Base-by-base conservation (phyloP, 192 early-diverging fungal genomes). In the Umbelopsis sp. region DNA sequence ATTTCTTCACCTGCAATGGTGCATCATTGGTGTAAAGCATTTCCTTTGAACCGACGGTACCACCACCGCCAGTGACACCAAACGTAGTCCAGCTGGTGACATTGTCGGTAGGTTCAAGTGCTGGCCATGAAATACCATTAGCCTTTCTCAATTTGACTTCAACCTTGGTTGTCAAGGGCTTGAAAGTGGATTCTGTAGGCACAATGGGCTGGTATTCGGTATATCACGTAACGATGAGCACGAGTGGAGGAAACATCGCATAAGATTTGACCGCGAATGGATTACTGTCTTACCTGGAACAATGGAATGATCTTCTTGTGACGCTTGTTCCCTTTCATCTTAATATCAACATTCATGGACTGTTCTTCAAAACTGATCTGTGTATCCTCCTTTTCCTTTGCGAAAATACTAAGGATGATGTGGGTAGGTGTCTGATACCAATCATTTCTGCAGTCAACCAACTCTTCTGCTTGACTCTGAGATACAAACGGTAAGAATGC, bases 361-460 rank as follows among this genome's bases (percentile, higher is more conserved):
- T 71, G 45, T 5, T 54, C 29, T 22, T 50, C 44, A 79, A 98
- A 95, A 69, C 73, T 73, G n/a, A 97, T 84, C 34, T 79, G 80
- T 43, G 95, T 93, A 10, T 81, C 69, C 45, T 85, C 84, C 73
- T 86, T 88, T 74, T 97, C 95, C 78, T 98, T 98, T 7, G 95
- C 96, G 83, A 95, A 99, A 51, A 99, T 85, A 29, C 92, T 94
- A 45, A 98, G 79, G 70, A 94, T 93, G 43, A 99, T 88, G 26
- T 86, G 86, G 34, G 83, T 85, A 38, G 84, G 94, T 26, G 94
- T 96, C 74, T 99, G 97, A 81, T 98, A 99, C 91, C 91, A 98
- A 81, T 99, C 98, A 34, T 87, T 87, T 29, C 96, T 86, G 74
- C 95, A 97, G 24, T 93, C 82, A 11, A 95, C 91, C 34, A 81